Evolutionary conservation across 805 yeast species (phyloP).

Genomic region (Hanseniaspora valbyensis): DNA sequence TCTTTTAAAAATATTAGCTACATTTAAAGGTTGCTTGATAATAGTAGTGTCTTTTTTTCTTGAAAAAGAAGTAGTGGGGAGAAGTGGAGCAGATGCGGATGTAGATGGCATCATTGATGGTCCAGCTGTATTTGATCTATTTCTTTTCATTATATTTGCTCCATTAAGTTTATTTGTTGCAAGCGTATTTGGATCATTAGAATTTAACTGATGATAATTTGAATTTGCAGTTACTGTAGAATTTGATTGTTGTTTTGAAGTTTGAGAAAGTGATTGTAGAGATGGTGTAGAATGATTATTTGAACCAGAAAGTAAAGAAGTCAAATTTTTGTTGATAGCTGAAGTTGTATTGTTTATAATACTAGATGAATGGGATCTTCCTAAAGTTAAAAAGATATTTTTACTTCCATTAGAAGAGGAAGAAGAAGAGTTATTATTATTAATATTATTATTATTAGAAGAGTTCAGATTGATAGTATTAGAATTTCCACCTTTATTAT

Average conservation of each 20-base stretch:
- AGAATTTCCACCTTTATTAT: neutral
- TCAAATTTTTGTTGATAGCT: neutral
- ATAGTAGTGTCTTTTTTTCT: neutral
- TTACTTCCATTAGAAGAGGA: neutral
- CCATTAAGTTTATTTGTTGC: neutral
- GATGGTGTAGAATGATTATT: conserved; percentile 2
- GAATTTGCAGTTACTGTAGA: neutral
- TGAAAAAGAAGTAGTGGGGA: neutral
- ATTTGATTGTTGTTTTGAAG: neutral
- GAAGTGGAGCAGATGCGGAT: neutral
- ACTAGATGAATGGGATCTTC: conserved; percentile 5
- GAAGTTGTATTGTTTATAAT: neutral
- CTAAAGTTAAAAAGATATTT: conserved; percentile 1
- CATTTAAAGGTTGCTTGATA: conserved; percentile 19
- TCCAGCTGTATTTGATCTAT: conserved; percentile 9
- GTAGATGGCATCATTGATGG: neutral
- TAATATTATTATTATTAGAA: neutral
- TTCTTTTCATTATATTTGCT: neutral
- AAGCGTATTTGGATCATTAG: neutral
- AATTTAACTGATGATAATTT: neutral
- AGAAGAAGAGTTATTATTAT: no score
- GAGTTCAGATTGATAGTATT: neutral
- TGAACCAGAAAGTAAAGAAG: neutral
- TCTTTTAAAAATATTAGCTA: conserved; percentile 47
- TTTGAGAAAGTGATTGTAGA: neutral